phyloP scores from a whole-genome alignment of 2,329 filamentous ascomycete species.

The Stachybotrys chlorohalonatus region DNA sequence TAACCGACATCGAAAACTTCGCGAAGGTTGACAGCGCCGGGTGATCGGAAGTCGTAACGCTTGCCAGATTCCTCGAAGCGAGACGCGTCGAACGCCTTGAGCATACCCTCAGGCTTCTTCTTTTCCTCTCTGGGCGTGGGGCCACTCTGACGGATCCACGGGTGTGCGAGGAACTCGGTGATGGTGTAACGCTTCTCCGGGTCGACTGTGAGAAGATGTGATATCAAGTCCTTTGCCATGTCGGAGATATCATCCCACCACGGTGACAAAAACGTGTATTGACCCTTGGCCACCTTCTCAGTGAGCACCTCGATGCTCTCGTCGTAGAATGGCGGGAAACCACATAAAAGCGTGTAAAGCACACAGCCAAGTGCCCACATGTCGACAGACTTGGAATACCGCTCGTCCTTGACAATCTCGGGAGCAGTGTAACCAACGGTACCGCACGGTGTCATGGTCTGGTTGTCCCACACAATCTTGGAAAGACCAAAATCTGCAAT shows the following conservation, averaged over 20 bases:
- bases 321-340: constrained; percentile 97
- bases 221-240: constrained; percentile 86
- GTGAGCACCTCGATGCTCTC: constrained; percentile 96
- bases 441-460: constrained; percentile 98
- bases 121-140: constrained; percentile 51
- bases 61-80: constrained; percentile 50
- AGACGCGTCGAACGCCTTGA: constrained; percentile 48
- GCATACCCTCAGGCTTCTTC: constrained; percentile 32
- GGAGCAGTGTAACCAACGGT: constrained; percentile 97
- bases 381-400: constrained; percentile 96
- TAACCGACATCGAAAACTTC: constrained; percentile 99
- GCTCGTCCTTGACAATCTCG: constrained; percentile 97
- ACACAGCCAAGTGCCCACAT: constrained; percentile 99
- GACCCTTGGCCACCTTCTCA: constrained; percentile 92
- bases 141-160: constrained; percentile 71
- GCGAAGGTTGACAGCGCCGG: constrained; percentile 86
- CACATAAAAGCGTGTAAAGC: constrained; percentile 90
- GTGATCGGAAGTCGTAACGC: constrained; percentile 87
- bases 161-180: constrained; percentile 84
- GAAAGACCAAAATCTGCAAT: constrained; percentile 97
- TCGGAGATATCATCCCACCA: constrained; percentile 99
- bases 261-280: constrained; percentile 94
- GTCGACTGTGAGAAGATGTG: constrained; percentile 87
- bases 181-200: constrained; percentile 94
- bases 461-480: constrained; percentile 96